Percentiles rank a stretch among this genome's conserved stretches.
phyloP scores from a whole-genome alignment of 306 rosid genomes.

The Lotus japonicus region DNA sequence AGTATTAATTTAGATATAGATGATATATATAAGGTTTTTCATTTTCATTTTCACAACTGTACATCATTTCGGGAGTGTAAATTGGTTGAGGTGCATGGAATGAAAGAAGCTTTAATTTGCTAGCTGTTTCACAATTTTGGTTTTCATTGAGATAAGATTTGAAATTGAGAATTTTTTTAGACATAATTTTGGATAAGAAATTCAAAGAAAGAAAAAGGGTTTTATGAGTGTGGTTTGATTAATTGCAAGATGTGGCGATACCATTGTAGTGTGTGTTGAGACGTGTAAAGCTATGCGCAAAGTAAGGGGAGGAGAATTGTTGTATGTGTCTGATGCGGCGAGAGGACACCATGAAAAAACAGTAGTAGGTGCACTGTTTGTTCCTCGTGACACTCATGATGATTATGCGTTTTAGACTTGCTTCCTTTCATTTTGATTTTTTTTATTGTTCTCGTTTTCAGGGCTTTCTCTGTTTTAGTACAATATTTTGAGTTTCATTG shows the following conservation, averaged over 20 bases:
- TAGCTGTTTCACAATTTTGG: neutral
- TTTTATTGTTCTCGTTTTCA: neutral
- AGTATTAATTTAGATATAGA: neutral
- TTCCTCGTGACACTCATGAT: neutral
- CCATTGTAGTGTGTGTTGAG: neutral
- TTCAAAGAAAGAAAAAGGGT: too few relatives aligned
- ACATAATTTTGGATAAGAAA: neutral
- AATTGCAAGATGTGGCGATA: constrained; percentile 15
- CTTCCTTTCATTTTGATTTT: neutral
- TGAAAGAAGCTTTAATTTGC: constrained; percentile 8
- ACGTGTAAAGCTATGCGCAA: constrained; percentile 23
- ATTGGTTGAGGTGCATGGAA: constrained; percentile 49
- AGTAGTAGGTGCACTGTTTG: neutral
- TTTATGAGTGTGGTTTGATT: neutral
- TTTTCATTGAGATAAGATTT: neutral
- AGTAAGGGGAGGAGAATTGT: neutral
- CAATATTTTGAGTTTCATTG: neutral
- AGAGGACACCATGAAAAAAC: constrained; percentile 25
- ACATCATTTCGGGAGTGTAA: constrained; percentile 57
- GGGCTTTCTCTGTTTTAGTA: neutral
- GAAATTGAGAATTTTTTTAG: neutral
- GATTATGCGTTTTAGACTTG: neutral
- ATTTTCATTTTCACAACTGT: neutral
- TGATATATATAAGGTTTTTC: neutral
- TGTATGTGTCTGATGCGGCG: constrained; percentile 44